These are phyloP conservation scores for Arabis hirsuta DNA, from an alignment of 345 rosid genomes.

Conservation along the genomic window DNA sequence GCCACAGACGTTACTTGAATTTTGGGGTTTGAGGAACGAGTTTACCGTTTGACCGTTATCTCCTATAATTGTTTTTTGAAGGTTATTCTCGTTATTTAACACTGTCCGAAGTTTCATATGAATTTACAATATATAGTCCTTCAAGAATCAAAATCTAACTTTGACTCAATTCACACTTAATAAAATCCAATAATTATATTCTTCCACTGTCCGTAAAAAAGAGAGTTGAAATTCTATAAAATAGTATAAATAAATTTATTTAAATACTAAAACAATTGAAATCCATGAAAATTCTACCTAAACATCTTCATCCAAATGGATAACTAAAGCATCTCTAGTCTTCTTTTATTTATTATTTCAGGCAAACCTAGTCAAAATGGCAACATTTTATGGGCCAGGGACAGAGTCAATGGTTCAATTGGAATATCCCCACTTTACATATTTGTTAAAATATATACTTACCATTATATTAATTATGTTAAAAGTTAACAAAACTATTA, in stretches of 20 bases:
- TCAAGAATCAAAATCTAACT: background rate
- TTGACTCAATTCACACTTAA: background rate
- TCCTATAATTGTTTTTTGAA: background rate
- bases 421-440: too few species aligned
- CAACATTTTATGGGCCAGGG: background rate
- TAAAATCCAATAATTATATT: background rate
- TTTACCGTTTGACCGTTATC: slow-evolving; percentile 42
- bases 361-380: background rate
- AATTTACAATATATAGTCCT: background rate
- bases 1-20: slow-evolving; percentile 52
- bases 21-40: slow-evolving; percentile 37
- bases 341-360: background rate
- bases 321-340: background rate
- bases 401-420: background rate
- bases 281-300: background rate
- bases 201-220: background rate
- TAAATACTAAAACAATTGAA: background rate
- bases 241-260: background rate
- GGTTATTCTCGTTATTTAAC: slow-evolving; percentile 7
- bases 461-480: too few species aligned
- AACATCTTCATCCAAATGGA: background rate
- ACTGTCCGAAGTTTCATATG: background rate
- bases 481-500: too few species aligned
- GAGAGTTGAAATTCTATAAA: background rate
- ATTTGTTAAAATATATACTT: too few species aligned